Evolutionary conservation across 805 yeast genomes (phyloP), one percentile per base, ranked within the genome.

Genomic region (Sugiyamaella mastotermitis): DNA sequence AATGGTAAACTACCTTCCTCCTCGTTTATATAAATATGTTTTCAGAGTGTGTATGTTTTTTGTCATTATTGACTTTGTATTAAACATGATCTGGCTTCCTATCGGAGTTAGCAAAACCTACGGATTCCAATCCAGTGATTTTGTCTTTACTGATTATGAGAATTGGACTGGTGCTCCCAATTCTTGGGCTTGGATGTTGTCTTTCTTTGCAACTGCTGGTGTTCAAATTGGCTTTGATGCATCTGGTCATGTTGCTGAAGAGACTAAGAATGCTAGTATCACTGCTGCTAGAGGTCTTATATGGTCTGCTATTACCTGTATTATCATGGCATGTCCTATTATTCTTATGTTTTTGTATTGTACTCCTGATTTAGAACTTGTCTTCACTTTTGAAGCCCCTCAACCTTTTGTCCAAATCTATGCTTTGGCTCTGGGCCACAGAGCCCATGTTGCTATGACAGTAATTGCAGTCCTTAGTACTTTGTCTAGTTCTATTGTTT

Each of bases 161-260:
- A 46, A 43, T 38, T 15, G 26, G 14, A 40, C 46, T 15, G 48
- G 41, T 6, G 49, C 40, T 19, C 45, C 53, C 16, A 37, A 43
- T 22, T 39, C 41, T 8, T 43, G 51, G 51, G 42, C 42, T 3
- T 49, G 53, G 53, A 38, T 42, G 41, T 40, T 48, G 19, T 31
- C 40, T 23, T 43, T 42, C 33, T 48, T 45, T 24, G 45, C 51
- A 14, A 41, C 50, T 26, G 46, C 42, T 6, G 51, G 53, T 5
- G 40, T 47, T 3, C 39, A 43, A 18, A 35, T 48, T 19, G 53
- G 53, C 2, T 43, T 46, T 24, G 53, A 49, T 31, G 51, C 53
- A 26, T 32, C 45, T 27, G 53, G 50, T n/a, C 53, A 49, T 35
- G 46, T 49, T 20, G 51, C 53, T 15, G 53, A 49, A 24, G 53